Percentiles rank a stretch among this genome's conserved stretches.
Conservation (phyloP, 2,329 filamentous ascomycete genomes). For the Penicillium oxalicum region DNA sequence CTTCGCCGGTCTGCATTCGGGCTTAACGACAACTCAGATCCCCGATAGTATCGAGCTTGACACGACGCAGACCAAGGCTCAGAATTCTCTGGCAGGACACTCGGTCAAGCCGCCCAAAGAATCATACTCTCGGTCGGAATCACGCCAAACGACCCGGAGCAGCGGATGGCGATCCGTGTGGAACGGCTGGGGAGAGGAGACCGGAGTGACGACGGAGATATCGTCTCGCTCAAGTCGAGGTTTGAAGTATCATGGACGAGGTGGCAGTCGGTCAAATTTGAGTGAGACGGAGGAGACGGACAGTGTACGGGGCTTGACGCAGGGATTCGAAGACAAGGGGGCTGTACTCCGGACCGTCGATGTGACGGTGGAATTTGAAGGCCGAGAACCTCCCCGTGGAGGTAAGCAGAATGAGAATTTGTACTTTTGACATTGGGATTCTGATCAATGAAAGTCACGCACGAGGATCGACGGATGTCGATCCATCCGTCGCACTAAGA, state of each 20-base stretch:
- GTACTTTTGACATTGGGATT: no score
- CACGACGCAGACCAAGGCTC: neutral
- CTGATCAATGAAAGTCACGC: no score
- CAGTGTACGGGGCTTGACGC: neutral
- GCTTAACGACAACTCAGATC: slow-evolving; percentile 13
- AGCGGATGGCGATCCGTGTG: neutral
- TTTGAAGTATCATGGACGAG: neutral
- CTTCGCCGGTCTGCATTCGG: slow-evolving; percentile 21
- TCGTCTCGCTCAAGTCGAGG: neutral
- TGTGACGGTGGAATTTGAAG: neutral
- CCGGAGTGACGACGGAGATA: neutral
- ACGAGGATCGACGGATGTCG: no score
- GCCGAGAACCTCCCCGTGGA: no score
- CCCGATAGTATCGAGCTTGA: neutral
- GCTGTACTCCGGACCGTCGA: neutral
- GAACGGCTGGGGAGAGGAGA: neutral
- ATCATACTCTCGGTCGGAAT: neutral
- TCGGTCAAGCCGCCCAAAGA: neutral
- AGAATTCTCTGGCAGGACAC: no score
- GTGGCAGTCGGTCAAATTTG: neutral
- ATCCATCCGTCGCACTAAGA: no score
- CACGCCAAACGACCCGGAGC: neutral
- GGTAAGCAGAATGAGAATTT: no score
- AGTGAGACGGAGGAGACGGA: neutral
- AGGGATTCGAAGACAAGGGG: neutral